phyloP scores from a whole-genome alignment of 148 eudicot genomes.

The Nyssa sinensis region DNA sequence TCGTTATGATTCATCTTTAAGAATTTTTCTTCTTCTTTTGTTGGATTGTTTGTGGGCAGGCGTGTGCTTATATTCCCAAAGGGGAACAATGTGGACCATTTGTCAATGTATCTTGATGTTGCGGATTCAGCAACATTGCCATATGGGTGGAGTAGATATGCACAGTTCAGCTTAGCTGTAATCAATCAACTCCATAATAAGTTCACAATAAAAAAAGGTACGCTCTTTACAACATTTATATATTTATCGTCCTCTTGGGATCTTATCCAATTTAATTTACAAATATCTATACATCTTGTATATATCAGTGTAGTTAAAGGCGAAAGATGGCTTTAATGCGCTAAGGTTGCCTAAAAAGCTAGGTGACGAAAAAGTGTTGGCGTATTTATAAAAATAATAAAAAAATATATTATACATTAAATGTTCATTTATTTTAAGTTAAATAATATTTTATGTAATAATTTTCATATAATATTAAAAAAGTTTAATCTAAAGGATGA shows the following conservation, averaged over 20 bases:
- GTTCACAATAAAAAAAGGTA: conserved; percentile 49
- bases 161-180: conserved; percentile 52
- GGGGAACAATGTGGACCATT: conserved; percentile 47
- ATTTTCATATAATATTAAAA: no score
- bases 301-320: no score
- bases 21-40: not conserved
- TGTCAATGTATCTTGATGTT: conserved; percentile 55
- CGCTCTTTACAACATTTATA: not conserved
- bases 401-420: no score
- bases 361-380: no score
- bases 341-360: no score
- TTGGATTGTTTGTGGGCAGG: conserved; percentile 15
- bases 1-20: not conserved
- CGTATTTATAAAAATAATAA: no score
- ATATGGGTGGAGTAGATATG: conserved; percentile 56
- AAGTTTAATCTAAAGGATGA: no score
- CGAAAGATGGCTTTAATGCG: no score
- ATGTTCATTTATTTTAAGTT: no score
- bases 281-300: not conserved
- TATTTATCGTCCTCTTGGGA: not conserved
- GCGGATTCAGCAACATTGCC: conserved; percentile 48
- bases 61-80: conserved; percentile 37
- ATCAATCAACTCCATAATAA: conserved; percentile 44
- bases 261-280: not conserved
- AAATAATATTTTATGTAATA: no score